Evolutionary conservation across 2,329 filamentous ascomycete genomes (phyloP), one percentile per base, ranked within the genome.

Genomic region (Talaromyces amestolkiae): DNA sequence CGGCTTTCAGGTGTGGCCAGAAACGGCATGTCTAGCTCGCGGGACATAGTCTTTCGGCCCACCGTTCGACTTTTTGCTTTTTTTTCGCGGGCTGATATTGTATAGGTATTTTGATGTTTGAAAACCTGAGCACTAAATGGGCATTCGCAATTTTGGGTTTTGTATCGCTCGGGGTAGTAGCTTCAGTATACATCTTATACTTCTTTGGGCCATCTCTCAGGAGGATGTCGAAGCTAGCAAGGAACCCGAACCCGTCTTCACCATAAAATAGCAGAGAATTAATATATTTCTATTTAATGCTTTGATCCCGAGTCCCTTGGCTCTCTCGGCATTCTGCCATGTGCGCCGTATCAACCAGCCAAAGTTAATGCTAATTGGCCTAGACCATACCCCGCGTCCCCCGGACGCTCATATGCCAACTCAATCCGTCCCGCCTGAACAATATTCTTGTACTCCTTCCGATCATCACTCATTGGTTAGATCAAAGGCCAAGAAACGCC

Each of bases 91-190:
- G 17, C 49, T 54, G 24, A 53, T 5, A 31, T 41, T 19, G 24
- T 49, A 53, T 37, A 63, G 64, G 53, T 19, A 72, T 78, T 60
- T 72, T 76, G 24, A 76, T 78, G 75, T 77, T 78, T 65, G 72
- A 71, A 76, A 76, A 78, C 41, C 71, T 81, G 70, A 71, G 71
- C 11, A 74, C 76, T 2, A 80, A 71, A 45, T 80, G 79, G 79
- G 78, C 79, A 3, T 76, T 81, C 71, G 77, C 77, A 8, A 77
- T 73, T 0, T 71, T 81, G 58, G 79, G 75, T 0, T 80, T 81
- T 66, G 73, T 80, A 64, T 77, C 74, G 7, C 74, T 80, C 19
- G 73, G 75, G 2, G 68, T 80, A 3, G 79, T 80, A 9, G 76
- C 72, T 2, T 66, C 80, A 63, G 76, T 81, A 13, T 80, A 80